Percentiles rank a stretch among this genome's conserved stretches.
Conservation (phyloP, 2,329 filamentous ascomycete species). For the Aaosphaeria arxii region DNA sequence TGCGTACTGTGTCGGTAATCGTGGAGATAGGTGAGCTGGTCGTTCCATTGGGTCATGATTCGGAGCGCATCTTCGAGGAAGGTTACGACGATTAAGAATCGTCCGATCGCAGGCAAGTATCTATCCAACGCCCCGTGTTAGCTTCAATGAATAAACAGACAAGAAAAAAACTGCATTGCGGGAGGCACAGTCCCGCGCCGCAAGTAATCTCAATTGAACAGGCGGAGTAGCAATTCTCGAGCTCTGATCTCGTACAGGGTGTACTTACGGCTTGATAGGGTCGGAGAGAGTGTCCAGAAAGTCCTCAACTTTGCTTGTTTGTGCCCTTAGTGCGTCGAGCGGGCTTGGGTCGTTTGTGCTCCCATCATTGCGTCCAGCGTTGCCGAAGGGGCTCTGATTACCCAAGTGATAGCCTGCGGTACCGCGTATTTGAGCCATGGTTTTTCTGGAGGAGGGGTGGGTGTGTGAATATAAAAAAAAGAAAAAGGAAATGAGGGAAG, state of each 20-base stretch:
- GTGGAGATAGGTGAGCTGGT: slow-evolving; percentile 89
- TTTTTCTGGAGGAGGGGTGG: slow-evolving; percentile 1
- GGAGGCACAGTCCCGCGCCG: no score
- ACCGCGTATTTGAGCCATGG: slow-evolving; percentile 59
- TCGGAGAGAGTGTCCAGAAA: slow-evolving; percentile 82
- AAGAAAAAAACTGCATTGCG: no score
- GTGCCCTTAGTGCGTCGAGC: slow-evolving; percentile 84
- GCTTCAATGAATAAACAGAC: slow-evolving; percentile 6
- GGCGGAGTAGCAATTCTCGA: background rate
- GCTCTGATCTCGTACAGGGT: background rate
- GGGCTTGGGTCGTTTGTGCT: slow-evolving; percentile 68
- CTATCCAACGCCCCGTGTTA: slow-evolving; percentile 48
- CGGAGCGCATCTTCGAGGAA: slow-evolving; percentile 95
- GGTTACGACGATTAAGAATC: slow-evolving; percentile 96
- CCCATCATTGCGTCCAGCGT: slow-evolving; percentile 53
- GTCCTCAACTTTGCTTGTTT: slow-evolving; percentile 99
- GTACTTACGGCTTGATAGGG: slow-evolving; percentile 87
- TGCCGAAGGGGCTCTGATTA: slow-evolving; percentile 69
- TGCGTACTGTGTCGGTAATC: slow-evolving; percentile 88
- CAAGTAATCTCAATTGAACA: background rate
- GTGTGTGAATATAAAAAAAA: slow-evolving; percentile 5
- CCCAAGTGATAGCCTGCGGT: slow-evolving; percentile 80
- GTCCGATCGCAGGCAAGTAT: slow-evolving; percentile 90
- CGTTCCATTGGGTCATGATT: slow-evolving; percentile 96
- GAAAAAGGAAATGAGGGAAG: slow-evolving; percentile 2